A percentile compares a stretch with the other conserved stretches of the same genome.
phyloP scores from a whole-genome alignment of 805 yeast species.

The Debaryomyces castellii region DNA sequence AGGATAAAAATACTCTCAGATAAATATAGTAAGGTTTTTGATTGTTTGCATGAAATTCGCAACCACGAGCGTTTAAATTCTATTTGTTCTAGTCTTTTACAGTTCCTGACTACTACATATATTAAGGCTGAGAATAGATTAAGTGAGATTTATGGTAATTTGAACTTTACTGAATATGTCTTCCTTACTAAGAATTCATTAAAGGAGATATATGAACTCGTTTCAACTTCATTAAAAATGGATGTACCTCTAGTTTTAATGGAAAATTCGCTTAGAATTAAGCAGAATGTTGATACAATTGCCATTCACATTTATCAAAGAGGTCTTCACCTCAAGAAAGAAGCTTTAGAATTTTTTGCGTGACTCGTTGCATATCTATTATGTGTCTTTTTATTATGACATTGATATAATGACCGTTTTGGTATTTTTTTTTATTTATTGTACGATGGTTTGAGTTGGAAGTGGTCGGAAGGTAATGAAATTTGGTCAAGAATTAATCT shows the following conservation, averaged over 20 bases:
- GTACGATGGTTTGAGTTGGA: background rate
- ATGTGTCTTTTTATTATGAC: background rate
- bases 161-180: background rate
- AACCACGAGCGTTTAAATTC: background rate
- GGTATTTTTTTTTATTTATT: background rate
- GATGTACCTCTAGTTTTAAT: background rate
- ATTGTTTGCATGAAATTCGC: background rate
- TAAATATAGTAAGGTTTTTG: background rate
- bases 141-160: background rate
- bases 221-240: background rate
- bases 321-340: background rate
- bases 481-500: background rate
- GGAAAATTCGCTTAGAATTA: background rate
- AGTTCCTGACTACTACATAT: background rate
- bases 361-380: no score
- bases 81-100: background rate
- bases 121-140: background rate
- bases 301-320: conserved; percentile 3
- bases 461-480: background rate
- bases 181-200: background rate
- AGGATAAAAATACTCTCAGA: background rate
- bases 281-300: conserved; percentile 1
- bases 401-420: background rate
- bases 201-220: background rate
- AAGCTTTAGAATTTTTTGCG: background rate